Percentiles rank a stretch among this genome's conserved stretches.
These are phyloP conservation scores for Curvularia sp. DNA, from an alignment of 2,329 filamentous ascomycete genomes.

Conservation along the genomic window DNA sequence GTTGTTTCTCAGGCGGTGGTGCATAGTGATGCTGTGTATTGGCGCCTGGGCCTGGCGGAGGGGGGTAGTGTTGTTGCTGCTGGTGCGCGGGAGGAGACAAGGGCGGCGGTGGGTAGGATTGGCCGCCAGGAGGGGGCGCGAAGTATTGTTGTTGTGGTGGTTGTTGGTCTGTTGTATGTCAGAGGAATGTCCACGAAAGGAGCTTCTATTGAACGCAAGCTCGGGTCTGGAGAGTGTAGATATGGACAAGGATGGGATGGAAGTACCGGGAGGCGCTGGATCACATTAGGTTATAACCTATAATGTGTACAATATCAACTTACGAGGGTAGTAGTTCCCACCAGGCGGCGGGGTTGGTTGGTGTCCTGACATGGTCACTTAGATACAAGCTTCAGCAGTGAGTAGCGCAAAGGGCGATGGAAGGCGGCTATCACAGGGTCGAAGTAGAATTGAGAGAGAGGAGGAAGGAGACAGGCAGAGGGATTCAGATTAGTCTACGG, in stretches of 20 bases:
- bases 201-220: background rate
- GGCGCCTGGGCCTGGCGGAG: constrained; percentile 33
- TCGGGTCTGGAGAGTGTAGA: background rate
- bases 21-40: constrained; percentile 38
- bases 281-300: constrained; percentile 21
- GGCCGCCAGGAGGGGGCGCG: constrained; percentile 46
- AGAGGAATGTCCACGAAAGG: background rate
- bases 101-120: constrained; percentile 48
- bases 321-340: constrained; percentile 49
- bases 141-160: constrained; percentile 48
- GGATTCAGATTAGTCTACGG: constrained; percentile 18
- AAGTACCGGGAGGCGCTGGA: constrained; percentile 44
- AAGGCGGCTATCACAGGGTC: constrained; percentile 1
- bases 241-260: background rate
- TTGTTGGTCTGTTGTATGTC: constrained; percentile 32
- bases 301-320: constrained; percentile 16
- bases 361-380: constrained; percentile 40
- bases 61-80: constrained; percentile 44
- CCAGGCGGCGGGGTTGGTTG: constrained; percentile 43
- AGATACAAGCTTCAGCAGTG: background rate
- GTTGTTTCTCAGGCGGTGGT: constrained; percentile 41
- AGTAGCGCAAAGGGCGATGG: background rate
- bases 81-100: constrained; percentile 40
- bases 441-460: constrained; percentile 4
- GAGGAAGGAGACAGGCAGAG: background rate